A percentile compares a stretch with the other conserved stretches of the same genome.
phyloP scores from a whole-genome alignment of 1,284 basidiomycete species.

The Ganoderma lingzhi region DNA sequence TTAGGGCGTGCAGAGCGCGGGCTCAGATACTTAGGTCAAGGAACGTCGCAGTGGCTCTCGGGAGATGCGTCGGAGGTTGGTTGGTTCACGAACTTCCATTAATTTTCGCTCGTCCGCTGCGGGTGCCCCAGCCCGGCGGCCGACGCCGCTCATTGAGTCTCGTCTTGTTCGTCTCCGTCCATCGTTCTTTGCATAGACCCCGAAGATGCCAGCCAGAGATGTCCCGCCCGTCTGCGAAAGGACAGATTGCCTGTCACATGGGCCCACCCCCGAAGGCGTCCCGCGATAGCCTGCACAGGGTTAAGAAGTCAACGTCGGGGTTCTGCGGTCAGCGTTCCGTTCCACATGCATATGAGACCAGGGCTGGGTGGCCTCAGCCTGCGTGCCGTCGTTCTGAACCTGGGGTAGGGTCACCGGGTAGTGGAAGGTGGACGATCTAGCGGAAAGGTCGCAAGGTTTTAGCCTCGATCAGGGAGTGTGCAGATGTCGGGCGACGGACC shows the following conservation, averaged over 20 bases:
- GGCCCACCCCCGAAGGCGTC: constrained; percentile 16
- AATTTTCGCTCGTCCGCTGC: background rate
- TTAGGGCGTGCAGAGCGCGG: background rate
- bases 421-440: background rate
- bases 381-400: background rate
- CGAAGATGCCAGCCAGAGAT: background rate
- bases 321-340: constrained; percentile 9
- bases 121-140: background rate
- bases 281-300: constrained; percentile 24
- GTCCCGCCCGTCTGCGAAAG: constrained; percentile 20
- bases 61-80: background rate
- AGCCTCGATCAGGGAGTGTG: background rate
- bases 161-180: background rate
- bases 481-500: background rate
- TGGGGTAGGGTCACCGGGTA: constrained; percentile 1
- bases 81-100: background rate
- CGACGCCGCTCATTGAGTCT: background rate
- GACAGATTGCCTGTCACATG: constrained; percentile 29
- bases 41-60: background rate
- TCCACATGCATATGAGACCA: background rate
- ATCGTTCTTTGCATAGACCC: constrained; percentile 10
- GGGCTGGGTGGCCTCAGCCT: constrained; percentile 11
- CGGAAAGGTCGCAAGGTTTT: constrained; percentile 4
- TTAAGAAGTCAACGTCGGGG: constrained; percentile 20
- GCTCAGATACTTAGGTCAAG: background rate